Base-by-base conservation (phyloP, 495 filamentous ascomycete genomes). In the Lophiostoma macrostomum region DNA sequence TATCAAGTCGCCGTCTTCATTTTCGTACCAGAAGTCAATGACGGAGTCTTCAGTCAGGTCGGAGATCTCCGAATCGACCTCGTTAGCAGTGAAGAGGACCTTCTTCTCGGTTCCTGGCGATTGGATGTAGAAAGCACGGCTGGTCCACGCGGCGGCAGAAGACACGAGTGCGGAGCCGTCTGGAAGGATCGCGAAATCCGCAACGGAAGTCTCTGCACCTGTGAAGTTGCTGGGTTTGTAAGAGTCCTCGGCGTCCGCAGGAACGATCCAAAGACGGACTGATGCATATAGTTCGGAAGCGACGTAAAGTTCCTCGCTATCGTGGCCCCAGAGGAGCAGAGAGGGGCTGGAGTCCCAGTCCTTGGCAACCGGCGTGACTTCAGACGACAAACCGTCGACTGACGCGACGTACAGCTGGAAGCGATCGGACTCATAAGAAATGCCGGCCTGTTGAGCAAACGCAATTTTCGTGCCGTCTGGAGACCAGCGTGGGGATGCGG, bases 351-450 rank as follows among this genome's bases (percentile, higher is more conserved):
- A 56, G 19, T 61, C 54, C 63, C 63, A 68, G 42, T 56, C 35
- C 14, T 57, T 47, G 18, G 56, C 60, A 28, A 64, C 18, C 8
- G 40, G 35, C 8, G 29, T 35, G 22, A 57, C 22, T 7, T 35
- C 31, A n/a, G 53, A n/a, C 12, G 28, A 20, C 4, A 31, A n/a
- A 10, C 56, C 51, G 18, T 54, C 13, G n/a, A 56, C 39, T 18
- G 19, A 30, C 1, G 40, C 29, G 29, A 95, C 72, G 40, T 95
- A 68, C 5, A 95, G 77, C 4, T 86, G 76, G 41, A 88, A 85
- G 64, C 87, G 86, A 73, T 96, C 91, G 11, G 84, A 85, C 70
- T 96, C 91, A 63, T 96, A 95, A 27, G 10, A 31, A 25, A 61
- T 52, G 24, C 88, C 87, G 58, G 84, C 81, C 56, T 81, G 73